Conservation (phyloP, 2,329 filamentous ascomycete genomes). For the Colletotrichum horii region DNA sequence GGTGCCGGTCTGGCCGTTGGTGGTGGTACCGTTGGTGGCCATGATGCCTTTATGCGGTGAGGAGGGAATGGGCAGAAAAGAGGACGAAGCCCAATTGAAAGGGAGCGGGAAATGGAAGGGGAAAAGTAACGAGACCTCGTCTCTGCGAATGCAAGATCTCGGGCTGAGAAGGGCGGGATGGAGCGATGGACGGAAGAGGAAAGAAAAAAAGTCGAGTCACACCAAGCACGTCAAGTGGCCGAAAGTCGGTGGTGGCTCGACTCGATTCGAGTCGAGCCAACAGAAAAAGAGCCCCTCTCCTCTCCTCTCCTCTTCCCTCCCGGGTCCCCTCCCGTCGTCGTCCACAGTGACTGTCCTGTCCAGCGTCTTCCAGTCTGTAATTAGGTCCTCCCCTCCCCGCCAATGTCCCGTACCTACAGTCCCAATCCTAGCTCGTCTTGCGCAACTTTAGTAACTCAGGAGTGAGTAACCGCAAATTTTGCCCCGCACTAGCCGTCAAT, state of each 20-base stretch:
- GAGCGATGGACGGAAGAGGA: not conserved
- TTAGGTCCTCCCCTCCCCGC: not conserved
- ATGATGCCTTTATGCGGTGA: conserved; percentile 32
- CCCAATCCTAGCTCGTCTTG: not conserved
- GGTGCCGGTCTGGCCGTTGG: conserved; percentile 29
- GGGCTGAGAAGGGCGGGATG: not conserved
- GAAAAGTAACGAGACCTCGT: not conserved
- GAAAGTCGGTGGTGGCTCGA: conserved; percentile 10
- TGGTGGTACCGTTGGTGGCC: conserved; percentile 44
- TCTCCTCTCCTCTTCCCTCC: not conserved
- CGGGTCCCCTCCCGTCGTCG: not conserved
- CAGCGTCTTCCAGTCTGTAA: not conserved
- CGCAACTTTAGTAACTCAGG: not conserved
- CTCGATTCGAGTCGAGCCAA: not conserved
- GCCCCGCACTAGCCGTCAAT: not conserved
- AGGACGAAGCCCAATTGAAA: not conserved
- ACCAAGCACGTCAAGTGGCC: conserved; percentile 16
- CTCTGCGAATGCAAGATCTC: not conserved
- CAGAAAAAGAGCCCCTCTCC: not conserved
- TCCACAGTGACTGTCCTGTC: not conserved
- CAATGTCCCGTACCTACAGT: not conserved
- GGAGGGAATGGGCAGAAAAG: not conserved
- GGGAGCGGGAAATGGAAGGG: not conserved
- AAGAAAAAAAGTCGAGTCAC: conserved; percentile 14
- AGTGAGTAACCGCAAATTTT: not conserved